Conservation (phyloP, 2,329 filamentous ascomycete genomes). For the Pleoardoris graminearum region DNA sequence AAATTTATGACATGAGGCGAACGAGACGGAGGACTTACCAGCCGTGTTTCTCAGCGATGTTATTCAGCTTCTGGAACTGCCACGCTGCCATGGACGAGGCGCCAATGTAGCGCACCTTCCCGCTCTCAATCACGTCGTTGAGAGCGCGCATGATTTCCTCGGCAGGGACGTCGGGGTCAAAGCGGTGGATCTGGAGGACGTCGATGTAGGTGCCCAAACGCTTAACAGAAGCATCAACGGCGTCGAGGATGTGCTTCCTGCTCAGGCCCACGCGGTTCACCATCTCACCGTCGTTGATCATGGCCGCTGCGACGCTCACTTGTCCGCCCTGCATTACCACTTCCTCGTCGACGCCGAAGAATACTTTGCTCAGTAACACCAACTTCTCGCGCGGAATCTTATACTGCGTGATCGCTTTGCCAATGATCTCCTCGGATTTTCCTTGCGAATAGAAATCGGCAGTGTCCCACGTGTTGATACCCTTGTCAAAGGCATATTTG, state of each 20-base stretch:
- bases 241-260: slow-evolving; percentile 47
- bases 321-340: background rate
- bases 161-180: slow-evolving; percentile 16
- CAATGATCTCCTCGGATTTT: slow-evolving; percentile 33
- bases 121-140: slow-evolving; percentile 23
- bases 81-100: slow-evolving; percentile 48
- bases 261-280: slow-evolving; percentile 45
- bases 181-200: slow-evolving; percentile 28
- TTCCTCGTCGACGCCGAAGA: slow-evolving; percentile 9
- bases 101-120: slow-evolving; percentile 33
- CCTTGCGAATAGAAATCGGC: slow-evolving; percentile 38
- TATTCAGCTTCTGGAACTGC: slow-evolving; percentile 53
- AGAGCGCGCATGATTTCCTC: slow-evolving; percentile 31
- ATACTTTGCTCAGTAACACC: slow-evolving; percentile 36
- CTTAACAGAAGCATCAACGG: slow-evolving; percentile 34
- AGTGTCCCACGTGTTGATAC: slow-evolving; percentile 52
- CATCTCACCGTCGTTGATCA: slow-evolving; percentile 22
- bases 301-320: background rate
- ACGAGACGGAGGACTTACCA: slow-evolving; percentile 23
- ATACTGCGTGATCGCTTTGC: slow-evolving; percentile 28
- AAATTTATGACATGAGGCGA: too few relatives aligned
- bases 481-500: slow-evolving; percentile 47
- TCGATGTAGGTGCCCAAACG: slow-evolving; percentile 29
- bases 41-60: slow-evolving; percentile 46
- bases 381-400: slow-evolving; percentile 35